phyloP scores from a whole-genome alignment of 2,329 filamentous ascomycete genomes.

The Akanthomyces muscarius region DNA sequence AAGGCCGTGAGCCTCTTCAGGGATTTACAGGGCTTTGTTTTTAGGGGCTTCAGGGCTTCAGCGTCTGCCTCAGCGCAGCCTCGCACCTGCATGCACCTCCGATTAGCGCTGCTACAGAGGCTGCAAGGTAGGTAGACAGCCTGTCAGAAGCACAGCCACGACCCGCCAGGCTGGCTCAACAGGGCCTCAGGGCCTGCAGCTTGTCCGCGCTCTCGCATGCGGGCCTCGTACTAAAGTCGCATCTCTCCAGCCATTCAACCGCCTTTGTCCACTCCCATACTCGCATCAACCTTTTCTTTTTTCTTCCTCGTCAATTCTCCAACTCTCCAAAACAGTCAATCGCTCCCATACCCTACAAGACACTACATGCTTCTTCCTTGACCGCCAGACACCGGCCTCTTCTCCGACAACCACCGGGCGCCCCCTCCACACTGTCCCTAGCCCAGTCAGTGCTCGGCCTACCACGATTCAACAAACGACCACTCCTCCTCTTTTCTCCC shows the following conservation, averaged over 20 bases:
- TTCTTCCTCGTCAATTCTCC: background rate
- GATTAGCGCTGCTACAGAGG: background rate
- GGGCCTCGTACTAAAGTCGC: constrained; percentile 2
- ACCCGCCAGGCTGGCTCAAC: background rate
- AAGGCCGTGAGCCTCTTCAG: background rate
- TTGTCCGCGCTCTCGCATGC: background rate
- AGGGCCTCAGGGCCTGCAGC: background rate
- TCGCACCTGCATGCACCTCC: background rate
- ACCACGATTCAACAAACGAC: background rate
- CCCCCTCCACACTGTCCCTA: background rate
- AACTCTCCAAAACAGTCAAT: background rate
- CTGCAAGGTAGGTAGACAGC: background rate
- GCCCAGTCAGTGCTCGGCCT: background rate
- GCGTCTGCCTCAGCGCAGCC: background rate
- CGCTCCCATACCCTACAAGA: background rate
- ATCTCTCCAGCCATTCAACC: background rate
- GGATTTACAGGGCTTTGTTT: background rate
- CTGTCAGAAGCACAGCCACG: background rate
- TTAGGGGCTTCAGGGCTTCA: background rate
- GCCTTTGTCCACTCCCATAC: background rate
- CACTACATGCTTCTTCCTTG: background rate
- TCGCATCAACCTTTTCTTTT: background rate
- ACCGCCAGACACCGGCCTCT: background rate
- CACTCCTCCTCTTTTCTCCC: background rate
- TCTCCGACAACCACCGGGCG: background rate